Evolutionary conservation across 495 filamentous ascomycete genomes (phyloP).

Genomic region (Lepraria neglecta): DNA sequence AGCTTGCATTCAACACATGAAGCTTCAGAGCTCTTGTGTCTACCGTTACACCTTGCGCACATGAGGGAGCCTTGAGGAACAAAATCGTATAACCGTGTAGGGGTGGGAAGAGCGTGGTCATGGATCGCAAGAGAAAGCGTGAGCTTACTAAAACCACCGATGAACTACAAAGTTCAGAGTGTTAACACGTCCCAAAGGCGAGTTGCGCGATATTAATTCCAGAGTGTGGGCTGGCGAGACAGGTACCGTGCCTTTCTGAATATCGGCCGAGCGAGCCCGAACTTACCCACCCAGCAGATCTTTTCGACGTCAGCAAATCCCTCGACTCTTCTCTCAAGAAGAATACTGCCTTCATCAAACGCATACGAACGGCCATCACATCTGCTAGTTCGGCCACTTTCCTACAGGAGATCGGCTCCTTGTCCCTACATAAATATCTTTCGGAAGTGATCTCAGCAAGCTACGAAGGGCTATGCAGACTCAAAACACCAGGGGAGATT

Average conservation of each 20-base stretch:
- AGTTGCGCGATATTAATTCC: conserved; percentile 80
- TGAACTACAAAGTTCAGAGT: conserved; percentile 21
- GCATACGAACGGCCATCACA: conserved; percentile 82
- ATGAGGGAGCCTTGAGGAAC: conserved; percentile 20
- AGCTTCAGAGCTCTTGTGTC: conserved; percentile 18
- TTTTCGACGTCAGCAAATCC: conserved; percentile 70
- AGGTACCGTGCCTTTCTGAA: conserved; percentile 48
- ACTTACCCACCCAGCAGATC: conserved; percentile 47
- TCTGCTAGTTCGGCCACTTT: conserved; percentile 72
- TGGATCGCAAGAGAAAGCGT: conserved; percentile 88
- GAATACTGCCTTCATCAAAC: conserved; percentile 98
- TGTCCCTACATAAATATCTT: conserved; percentile 94
- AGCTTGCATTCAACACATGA: conserved; percentile 14
- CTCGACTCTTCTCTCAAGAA: conserved; percentile 98
- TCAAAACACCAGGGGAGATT: conserved; percentile 85
- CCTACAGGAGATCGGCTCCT: conserved; percentile 81
- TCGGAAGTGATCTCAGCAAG: conserved; percentile 98
- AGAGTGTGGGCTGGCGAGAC: conserved; percentile 81
- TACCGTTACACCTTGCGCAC: conserved; percentile 5
- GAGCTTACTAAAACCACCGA: conserved; percentile 26
- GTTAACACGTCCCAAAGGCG: conserved; percentile 51
- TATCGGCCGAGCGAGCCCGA: conserved; percentile 1
- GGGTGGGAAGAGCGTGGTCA: conserved; percentile 31
- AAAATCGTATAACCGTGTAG: neutral
- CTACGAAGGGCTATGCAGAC: conserved; percentile 87